phyloP scores from a whole-genome alignment of 331 rosid species.

The Malus hybrid region DNA sequence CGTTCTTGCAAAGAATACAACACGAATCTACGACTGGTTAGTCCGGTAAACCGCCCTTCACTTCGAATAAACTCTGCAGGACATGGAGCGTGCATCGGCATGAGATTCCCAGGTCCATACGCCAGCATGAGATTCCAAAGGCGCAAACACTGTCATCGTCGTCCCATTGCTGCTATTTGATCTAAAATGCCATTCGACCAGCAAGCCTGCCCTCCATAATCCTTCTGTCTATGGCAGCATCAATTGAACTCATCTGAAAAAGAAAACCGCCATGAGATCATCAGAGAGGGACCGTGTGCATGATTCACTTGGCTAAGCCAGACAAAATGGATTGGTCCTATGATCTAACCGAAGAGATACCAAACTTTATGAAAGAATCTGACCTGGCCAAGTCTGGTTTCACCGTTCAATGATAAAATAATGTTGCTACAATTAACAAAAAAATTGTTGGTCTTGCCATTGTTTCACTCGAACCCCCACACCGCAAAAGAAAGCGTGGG shows the following conservation, averaged over 20 bases:
- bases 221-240: conserved; percentile 97
- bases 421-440: conserved; percentile 73
- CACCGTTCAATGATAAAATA: conserved; percentile 92
- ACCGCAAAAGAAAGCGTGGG: conserved; percentile 42
- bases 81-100: not conserved
- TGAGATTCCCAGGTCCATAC: conserved; percentile 3
- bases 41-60: not conserved
- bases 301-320: conserved; percentile 25
- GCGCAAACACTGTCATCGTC: not conserved
- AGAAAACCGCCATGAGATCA: conserved; percentile 24
- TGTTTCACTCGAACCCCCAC: conserved; percentile 78
- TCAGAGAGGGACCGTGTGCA: conserved; percentile 25
- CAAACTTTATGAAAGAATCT: conserved; percentile 98
- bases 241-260: conserved; percentile 99
- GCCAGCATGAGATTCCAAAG: not conserved
- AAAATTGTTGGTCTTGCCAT: conserved; percentile 62
- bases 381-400: conserved; percentile 99
- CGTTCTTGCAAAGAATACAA: conserved; percentile 8
- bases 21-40: not conserved
- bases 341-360: conserved; percentile 46
- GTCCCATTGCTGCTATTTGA: conserved; percentile 18
- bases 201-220: conserved; percentile 98
- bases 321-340: conserved; percentile 59
- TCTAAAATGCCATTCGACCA: conserved; percentile 98
- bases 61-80: not conserved